phyloP scores from a whole-genome alignment of 2,329 filamentous ascomycete genomes.

The Aspergillus sp. region DNA sequence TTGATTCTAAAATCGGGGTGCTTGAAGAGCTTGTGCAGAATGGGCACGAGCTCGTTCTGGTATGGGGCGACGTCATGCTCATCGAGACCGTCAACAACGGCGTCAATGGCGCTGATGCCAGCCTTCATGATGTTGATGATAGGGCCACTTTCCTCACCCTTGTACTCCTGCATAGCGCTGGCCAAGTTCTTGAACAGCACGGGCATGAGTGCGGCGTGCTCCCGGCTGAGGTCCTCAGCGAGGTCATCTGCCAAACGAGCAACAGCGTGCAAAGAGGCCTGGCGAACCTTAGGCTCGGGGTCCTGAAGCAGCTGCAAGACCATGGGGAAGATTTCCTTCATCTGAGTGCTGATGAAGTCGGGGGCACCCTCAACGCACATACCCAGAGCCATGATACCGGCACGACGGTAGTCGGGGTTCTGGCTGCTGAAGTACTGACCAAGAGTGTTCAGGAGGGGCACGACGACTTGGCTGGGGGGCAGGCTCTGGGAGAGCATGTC shows the following conservation, averaged over 20 bases:
- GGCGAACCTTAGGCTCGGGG: conserved; percentile 74
- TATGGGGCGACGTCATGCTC: conserved; percentile 76
- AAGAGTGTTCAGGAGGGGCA: conserved; percentile 83
- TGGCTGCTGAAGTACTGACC: conserved; percentile 71
- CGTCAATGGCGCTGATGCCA: conserved; percentile 85
- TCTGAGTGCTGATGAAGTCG: conserved; percentile 93
- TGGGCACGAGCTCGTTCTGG: conserved; percentile 74
- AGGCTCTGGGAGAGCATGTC: conserved; percentile 85
- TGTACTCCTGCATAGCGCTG: conserved; percentile 65
- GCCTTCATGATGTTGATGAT: conserved; percentile 83
- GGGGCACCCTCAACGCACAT: conserved; percentile 95
- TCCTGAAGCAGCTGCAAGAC: conserved; percentile 81
- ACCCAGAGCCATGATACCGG: conserved; percentile 85
- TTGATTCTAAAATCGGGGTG: conserved; percentile 88
- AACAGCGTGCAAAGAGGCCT: conserved; percentile 80
- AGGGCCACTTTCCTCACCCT: conserved; percentile 63
- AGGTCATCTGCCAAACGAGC: conserved; percentile 91
- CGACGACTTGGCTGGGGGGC: conserved; percentile 88
- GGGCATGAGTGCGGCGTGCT: conserved; percentile 80
- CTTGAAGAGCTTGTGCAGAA: conserved; percentile 76
- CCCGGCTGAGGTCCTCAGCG: conserved; percentile 78
- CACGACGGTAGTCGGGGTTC: conserved; percentile 76
- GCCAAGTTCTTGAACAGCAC: conserved; percentile 85
- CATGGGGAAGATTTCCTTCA: conserved; percentile 77
- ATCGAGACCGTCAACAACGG: conserved; percentile 75